A percentile compares a stretch with the other conserved stretches of the same genome.
Evolutionary conservation across 1,139 yeast species (phyloP).

Genomic region (Pneumocystis canis): DNA sequence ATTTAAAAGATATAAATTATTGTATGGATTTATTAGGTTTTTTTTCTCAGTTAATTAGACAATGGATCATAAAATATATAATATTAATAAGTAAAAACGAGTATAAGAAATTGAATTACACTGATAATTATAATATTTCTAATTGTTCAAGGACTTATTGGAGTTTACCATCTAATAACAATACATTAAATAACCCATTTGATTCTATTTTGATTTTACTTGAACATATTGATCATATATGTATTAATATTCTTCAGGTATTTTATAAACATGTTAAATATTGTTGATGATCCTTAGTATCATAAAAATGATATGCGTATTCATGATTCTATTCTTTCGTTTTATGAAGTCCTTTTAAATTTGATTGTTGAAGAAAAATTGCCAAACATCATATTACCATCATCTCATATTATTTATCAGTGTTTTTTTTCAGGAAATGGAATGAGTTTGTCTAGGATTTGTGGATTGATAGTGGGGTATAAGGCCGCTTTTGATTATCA

Average conservation of each 20-base stretch:
- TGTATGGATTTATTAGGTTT: not conserved
- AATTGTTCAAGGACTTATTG: not conserved
- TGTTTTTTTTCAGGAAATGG: conserved; percentile 31
- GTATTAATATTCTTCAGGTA: not conserved
- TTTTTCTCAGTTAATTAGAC: not conserved
- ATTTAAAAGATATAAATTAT: not conserved
- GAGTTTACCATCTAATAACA: not conserved
- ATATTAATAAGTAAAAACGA: conserved; percentile 19
- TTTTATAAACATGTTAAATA: not conserved
- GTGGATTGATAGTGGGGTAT: conserved; percentile 35
- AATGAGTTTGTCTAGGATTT: conserved; percentile 31
- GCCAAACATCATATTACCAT: not conserved
- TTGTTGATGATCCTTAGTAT: not conserved
- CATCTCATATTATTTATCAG: conserved; percentile 1
- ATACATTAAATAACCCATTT: not conserved
- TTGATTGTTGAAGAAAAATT: not conserved
- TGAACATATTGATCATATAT: not conserved
- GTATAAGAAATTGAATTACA: not conserved
- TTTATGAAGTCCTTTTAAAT: not conserved
- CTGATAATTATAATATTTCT: not conserved
- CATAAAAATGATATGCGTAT: not conserved
- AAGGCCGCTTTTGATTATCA: conserved; percentile 23
- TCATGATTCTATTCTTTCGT: conserved; percentile 1
- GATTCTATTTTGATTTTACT: not conserved
- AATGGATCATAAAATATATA: conserved; percentile 23